Evolutionary conservation across 225 moss, liverwort and hornwort species (phyloP), one percentile per base, ranked within the genome.

Genomic region (Anthoceros angustus): DNA sequence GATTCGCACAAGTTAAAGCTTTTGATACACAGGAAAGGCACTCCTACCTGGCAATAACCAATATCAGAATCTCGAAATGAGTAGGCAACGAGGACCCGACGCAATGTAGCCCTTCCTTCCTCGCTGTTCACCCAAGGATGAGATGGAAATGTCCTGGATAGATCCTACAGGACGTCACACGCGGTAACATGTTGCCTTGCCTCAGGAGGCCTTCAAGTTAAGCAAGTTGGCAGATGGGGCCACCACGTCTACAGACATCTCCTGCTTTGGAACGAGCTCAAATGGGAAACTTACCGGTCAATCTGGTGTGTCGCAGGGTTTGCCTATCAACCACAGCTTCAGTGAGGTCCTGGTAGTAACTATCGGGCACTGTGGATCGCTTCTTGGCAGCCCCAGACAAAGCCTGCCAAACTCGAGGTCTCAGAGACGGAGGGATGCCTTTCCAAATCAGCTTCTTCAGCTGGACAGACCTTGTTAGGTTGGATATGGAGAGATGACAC

Each of bases 51-150:
- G 71, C 94, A 94, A 66, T 94, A 94, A 38, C 94, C 94, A 24
- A 94, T 90, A 71, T 84, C 84, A 25, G 87, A 83, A 69, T 94
- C 94, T 62, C 94, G 94, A 70, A 94, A 90, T 18, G 94, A 90
- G 67, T 94, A 94, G 18, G 86, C 94, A 42, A 78, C 86, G 66
- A 94, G 80, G 71, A 94, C 84, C 72, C 94, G 84, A 62, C 94
- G 90, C 69, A 94, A 81, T 25, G 90, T 77, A 65, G 90, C 87
- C 71, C 84, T 90, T 61, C 90, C 90, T 66, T 88, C 90, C 9
- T 80, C 79, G 67, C 87, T 90, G 79, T 94, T 90, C 63, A 94
- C 83, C 74, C 86, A 78, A 26, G 93, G 93, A 71, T 94, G 94
- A 12, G 80, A 61, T 50, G 94, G 94, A 62, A 90, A 94, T 8